Evolutionary conservation across 1,139 yeast species (phyloP), one percentile per base, ranked within the genome.

Genomic region (Kurtzmaniella quercitrusa): DNA sequence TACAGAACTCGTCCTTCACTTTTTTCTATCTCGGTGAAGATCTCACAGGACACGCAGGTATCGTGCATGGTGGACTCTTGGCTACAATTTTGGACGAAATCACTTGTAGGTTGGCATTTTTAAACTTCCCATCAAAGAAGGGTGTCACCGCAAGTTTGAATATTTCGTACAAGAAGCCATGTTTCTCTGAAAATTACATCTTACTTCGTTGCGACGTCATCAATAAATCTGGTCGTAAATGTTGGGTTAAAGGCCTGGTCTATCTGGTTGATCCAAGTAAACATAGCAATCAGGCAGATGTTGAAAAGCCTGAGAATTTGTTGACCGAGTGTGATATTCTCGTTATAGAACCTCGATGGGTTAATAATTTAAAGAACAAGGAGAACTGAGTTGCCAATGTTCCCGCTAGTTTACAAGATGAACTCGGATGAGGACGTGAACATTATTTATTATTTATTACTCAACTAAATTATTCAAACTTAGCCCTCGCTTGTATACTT

Each of bases 41-140:
- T 44, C 58, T 77, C 18, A 66, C 78, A 0, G 80, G 81, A 1
- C 82, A 78, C 53, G 59, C 64, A 11, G 72, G 72, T 4, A 73
- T 77, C 5, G 68, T 77, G n/a, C 82, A 77, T 51, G 83, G 82
- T 1, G 82, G 83, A 0, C 62, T 77, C 35, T 59, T 74, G 38
- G 82, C 82, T 2, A 75, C 82, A 0, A 57, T 77, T 21, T 60
- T 77, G 39, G 82, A 78, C 51, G 82, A 78, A 50, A 63, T 71
- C 40, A 74, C 80, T 3, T 78, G 81, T 47, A 61, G 80, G 19
- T 64, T 76, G 36, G 80, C 75, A 1, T 71, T 77, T 51, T 75
- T 76, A 39, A 68, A 75, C 48, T 68, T 68, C 50, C 62, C 60
- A 28, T 65, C 73, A 20, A 63, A 61, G 42, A 65, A 63, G 46